Conservation (phyloP, 1,139 yeast species). For the Lodderomyces orthopsilosis region DNA sequence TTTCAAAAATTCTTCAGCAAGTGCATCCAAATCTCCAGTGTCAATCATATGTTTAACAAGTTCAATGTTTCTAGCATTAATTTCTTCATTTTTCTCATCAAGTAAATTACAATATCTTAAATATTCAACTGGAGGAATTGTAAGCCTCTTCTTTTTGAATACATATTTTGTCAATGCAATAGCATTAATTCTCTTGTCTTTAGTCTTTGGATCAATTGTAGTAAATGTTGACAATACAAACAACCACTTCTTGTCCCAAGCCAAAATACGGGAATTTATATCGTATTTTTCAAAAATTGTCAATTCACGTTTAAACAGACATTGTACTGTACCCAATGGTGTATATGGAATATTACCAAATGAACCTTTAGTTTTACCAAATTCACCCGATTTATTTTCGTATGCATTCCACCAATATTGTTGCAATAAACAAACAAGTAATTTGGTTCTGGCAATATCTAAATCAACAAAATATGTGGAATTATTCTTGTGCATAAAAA, state of each 20-base stretch:
- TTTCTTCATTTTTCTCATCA: slow-evolving; percentile 47
- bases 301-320: slow-evolving; percentile 71
- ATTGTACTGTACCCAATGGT: slow-evolving; percentile 74
- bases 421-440: slow-evolving; percentile 56
- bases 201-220: slow-evolving; percentile 11
- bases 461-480: slow-evolving; percentile 83
- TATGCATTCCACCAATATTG: slow-evolving; percentile 42
- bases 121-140: slow-evolving; percentile 64
- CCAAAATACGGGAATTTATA: slow-evolving; percentile 58
- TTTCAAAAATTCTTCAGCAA: slow-evolving; percentile 8
- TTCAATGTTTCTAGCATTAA: slow-evolving; percentile 31
- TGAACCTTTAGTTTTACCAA: slow-evolving; percentile 30
- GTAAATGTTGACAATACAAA: slow-evolving; percentile 66
- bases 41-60: slow-evolving; percentile 29
- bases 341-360: slow-evolving; percentile 54
- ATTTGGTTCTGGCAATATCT: slow-evolving; percentile 72
- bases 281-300: slow-evolving; percentile 59
- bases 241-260: slow-evolving; percentile 90
- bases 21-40: slow-evolving; percentile 30
- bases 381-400: slow-evolving; percentile 24
- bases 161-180: slow-evolving; percentile 76
- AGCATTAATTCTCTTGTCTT: slow-evolving; percentile 42
- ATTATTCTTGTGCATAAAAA: slow-evolving; percentile 83
- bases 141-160: slow-evolving; percentile 67
- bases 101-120: slow-evolving; percentile 56